These are phyloP conservation scores for Borovskyia barvae DNA, from an alignment of 208 protist species.

Conservation along the genomic window DNA sequence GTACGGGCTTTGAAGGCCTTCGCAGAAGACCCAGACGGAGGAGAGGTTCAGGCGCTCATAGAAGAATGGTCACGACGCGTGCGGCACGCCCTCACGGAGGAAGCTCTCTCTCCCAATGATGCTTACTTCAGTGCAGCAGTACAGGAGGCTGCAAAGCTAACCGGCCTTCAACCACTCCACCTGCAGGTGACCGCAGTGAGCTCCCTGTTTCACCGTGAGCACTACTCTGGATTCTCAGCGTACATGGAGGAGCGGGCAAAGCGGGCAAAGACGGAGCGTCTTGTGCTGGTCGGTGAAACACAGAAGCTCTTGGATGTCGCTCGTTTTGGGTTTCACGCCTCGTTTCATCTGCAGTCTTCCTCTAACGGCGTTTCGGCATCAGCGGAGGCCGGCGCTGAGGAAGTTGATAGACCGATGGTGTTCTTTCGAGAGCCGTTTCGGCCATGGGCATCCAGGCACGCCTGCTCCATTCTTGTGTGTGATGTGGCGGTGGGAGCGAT, in stretches of 20 bases:
- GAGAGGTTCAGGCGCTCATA: conserved; percentile 36
- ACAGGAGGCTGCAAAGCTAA: conserved; percentile 42
- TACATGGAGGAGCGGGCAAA: conserved; percentile 30
- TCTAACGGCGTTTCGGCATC: not conserved
- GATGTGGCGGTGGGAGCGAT: conserved; percentile 61
- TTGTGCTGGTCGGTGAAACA: conserved; percentile 59
- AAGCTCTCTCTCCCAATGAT: conserved; percentile 32
- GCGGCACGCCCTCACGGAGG: conserved; percentile 35
- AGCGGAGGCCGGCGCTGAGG: not conserved
- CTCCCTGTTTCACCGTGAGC: conserved; percentile 53
- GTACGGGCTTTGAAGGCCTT: conserved; percentile 27
- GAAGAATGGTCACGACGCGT: conserved; percentile 52
- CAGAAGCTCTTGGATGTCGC: conserved; percentile 30
- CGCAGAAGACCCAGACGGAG: conserved; percentile 15
- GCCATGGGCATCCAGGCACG: conserved; percentile 25
- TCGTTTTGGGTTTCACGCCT: conserved; percentile 26
- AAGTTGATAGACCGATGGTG: conserved; percentile 15
- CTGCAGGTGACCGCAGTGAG: conserved; percentile 45
- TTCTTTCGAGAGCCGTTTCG: conserved; percentile 64
- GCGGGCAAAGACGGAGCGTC: conserved; percentile 40
- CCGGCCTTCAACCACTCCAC: conserved; percentile 50
- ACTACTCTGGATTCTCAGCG: conserved; percentile 42
- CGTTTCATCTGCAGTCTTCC: not conserved
- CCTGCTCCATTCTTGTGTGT: conserved; percentile 59
- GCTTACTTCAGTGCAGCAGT: conserved; percentile 47